Evolutionary conservation across 2,329 filamentous ascomycete species (phyloP).

Genomic region (Penicillium digitatum): DNA sequence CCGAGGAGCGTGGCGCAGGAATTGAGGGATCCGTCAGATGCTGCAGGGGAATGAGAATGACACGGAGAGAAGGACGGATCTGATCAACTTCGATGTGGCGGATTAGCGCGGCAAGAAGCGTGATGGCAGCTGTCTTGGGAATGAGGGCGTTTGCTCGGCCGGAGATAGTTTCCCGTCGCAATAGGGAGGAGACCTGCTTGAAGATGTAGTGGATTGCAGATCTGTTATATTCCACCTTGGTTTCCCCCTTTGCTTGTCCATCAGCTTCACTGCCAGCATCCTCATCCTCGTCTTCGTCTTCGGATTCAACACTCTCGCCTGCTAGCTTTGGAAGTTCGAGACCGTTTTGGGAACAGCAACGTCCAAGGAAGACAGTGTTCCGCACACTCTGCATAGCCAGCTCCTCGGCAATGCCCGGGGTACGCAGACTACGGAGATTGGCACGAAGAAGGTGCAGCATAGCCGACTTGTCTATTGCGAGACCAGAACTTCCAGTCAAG

Average conservation of each 20-base stretch:
- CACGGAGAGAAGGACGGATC: slow-evolving; percentile 60
- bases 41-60: slow-evolving; percentile 66
- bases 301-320: slow-evolving; percentile 38
- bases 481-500: slow-evolving; percentile 65
- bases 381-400: slow-evolving; percentile 76
- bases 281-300: slow-evolving; percentile 43
- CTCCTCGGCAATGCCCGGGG: slow-evolving; percentile 63
- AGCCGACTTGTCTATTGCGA: slow-evolving; percentile 62
- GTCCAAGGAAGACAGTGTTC: slow-evolving; percentile 77
- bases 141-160: slow-evolving; percentile 60
- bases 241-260: slow-evolving; percentile 27
- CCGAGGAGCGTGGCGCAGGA: slow-evolving; percentile 65
- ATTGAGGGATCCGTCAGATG: slow-evolving; percentile 80
- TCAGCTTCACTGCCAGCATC: slow-evolving; percentile 42
- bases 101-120: slow-evolving; percentile 67
- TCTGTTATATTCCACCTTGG: slow-evolving; percentile 28
- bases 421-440: slow-evolving; percentile 58
- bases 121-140: slow-evolving; percentile 71
- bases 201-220: slow-evolving; percentile 70
- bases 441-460: slow-evolving; percentile 58
- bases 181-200: slow-evolving; percentile 69
- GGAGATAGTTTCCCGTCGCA: slow-evolving; percentile 69
- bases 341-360: slow-evolving; percentile 58
- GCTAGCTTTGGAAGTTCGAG: slow-evolving; percentile 43
- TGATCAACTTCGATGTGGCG: slow-evolving; percentile 56